phyloP scores from a whole-genome alignment of 1,284 basidiomycete genomes.

The Mycena sp. region DNA sequence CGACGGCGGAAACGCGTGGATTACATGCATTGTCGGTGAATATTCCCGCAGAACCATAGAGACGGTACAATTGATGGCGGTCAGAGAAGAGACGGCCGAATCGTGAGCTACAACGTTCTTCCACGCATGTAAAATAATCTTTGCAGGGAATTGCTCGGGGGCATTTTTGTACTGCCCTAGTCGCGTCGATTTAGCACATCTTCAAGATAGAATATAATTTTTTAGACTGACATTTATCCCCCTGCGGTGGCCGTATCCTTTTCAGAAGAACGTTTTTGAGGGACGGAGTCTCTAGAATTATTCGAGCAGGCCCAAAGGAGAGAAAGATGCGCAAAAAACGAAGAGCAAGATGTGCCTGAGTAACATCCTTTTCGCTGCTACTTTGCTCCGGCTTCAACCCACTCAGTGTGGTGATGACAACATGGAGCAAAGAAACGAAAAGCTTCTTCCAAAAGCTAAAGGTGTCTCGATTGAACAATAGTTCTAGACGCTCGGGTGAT shows the following conservation, averaged over 20 bases:
- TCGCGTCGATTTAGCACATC: neutral
- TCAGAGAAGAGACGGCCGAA: neutral
- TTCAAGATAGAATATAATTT: neutral
- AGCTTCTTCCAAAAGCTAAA: constrained; percentile 4
- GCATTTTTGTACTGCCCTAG: neutral
- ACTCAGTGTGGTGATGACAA: neutral
- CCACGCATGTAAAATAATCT: constrained; percentile 6
- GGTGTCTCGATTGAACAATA: constrained; percentile 9
- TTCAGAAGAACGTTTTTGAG: neutral
- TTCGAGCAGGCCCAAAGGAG: constrained; percentile 9
- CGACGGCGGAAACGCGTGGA: neutral
- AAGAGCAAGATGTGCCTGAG: constrained; percentile 6
- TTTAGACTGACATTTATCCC: neutral
- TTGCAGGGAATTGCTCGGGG: neutral
- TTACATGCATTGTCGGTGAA: neutral
- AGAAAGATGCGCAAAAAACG: constrained; percentile 13
- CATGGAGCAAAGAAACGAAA: neutral
- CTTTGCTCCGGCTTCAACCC: neutral
- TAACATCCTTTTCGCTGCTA: neutral
- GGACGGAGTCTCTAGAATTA: neutral
- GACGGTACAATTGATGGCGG: neutral
- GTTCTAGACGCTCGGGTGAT: neutral
- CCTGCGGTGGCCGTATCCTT: neutral
- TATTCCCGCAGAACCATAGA: neutral
- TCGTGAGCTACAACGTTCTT: constrained; percentile 6